These are phyloP conservation scores for Tuber aestivum DNA, from an alignment of 495 filamentous ascomycete genomes.

Conservation along the genomic window DNA sequence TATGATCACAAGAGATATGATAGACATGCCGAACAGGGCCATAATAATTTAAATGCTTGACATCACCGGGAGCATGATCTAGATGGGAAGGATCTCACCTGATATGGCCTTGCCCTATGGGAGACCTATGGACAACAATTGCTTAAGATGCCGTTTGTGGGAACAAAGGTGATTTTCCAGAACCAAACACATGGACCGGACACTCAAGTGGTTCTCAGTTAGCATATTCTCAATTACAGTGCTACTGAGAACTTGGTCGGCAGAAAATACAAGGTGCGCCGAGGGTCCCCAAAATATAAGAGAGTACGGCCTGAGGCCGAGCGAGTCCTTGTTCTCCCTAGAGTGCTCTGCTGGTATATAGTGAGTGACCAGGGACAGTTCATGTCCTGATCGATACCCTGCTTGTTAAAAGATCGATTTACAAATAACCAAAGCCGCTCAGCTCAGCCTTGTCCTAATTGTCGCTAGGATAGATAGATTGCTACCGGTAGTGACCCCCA, in stretches of 20 bases:
- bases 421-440: not conserved
- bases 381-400: not conserved
- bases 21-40: no score
- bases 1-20: no score
- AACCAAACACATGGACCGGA: not conserved
- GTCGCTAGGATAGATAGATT: not conserved
- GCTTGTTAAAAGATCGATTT: not conserved
- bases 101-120: not conserved
- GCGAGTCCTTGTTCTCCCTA: not conserved
- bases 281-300: not conserved
- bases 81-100: not conserved
- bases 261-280: not conserved
- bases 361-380: not conserved
- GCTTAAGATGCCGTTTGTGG: not conserved
- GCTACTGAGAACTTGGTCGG: not conserved
- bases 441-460: not conserved
- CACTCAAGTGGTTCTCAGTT: not conserved
- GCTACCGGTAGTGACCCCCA: not conserved
- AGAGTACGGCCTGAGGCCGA: not conserved
- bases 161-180: not conserved
- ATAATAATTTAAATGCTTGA: not conserved
- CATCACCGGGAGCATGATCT: not conserved
- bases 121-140: not conserved
- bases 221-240: not conserved
- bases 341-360: not conserved